A percentile compares a stretch with the other conserved stretches of the same genome.
These are phyloP conservation scores for Escovopsis weberi DNA, from an alignment of 2,329 filamentous ascomycete species.

Conservation along the genomic window DNA sequence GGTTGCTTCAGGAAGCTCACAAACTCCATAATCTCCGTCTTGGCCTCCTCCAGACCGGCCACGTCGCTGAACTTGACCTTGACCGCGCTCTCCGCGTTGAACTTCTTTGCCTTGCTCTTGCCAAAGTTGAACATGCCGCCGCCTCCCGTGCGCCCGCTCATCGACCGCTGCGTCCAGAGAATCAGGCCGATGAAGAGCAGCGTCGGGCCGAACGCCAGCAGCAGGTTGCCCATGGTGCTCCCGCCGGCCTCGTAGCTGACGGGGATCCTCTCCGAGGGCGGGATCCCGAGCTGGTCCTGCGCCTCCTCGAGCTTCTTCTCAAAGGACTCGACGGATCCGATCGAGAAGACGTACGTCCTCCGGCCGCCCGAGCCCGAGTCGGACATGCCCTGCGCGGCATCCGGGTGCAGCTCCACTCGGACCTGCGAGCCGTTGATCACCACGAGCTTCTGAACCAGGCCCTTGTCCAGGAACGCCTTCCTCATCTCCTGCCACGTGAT, in stretches of 20 bases:
- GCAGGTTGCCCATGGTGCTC: conserved; percentile 55
- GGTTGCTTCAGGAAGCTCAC: conserved; percentile 94
- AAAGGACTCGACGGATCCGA: conserved; percentile 87
- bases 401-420: conserved; percentile 64
- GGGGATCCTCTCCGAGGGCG: conserved; percentile 76
- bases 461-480: conserved; percentile 88
- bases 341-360: conserved; percentile 70
- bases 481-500: conserved; percentile 98
- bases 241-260: conserved; percentile 75
- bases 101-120: conserved; percentile 89
- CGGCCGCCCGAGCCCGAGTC: conserved; percentile 13
- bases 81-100: conserved; percentile 92
- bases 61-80: conserved; percentile 97
- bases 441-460: conserved; percentile 84
- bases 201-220: conserved; percentile 73
- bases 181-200: conserved; percentile 73
- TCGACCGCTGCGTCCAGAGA: conserved; percentile 64
- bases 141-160: conserved; percentile 47
- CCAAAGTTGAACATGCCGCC: conserved; percentile 91
- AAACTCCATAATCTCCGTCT: conserved; percentile 98
- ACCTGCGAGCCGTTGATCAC: conserved; percentile 60
- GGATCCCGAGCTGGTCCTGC: conserved; percentile 76
- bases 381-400: conserved; percentile 40
- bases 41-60: conserved; percentile 95
- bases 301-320: conserved; percentile 79